Evolutionary conservation across 2,329 filamentous ascomycete species (phyloP).

Genomic region (Ophiostoma sp.): DNA sequence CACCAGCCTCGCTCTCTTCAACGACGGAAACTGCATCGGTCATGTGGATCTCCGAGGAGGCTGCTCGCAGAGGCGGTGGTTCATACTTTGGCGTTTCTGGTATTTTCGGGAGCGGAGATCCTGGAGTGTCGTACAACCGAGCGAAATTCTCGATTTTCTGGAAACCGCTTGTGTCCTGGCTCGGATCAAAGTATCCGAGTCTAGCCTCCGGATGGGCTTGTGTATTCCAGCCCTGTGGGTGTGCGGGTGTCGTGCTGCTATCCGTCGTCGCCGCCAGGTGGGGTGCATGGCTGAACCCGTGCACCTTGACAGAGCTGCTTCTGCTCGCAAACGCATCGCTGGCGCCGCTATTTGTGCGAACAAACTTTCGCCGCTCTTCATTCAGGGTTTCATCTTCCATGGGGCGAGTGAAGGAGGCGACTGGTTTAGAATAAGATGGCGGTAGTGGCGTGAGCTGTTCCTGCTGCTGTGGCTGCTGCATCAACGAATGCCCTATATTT

Average conservation of each 20-base stretch:
- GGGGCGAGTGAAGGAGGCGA: not conserved
- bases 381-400: not conserved
- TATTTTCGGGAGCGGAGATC: not conserved
- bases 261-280: not conserved
- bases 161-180: not conserved
- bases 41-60: not conserved
- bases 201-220: not conserved
- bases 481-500: not conserved
- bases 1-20: not conserved
- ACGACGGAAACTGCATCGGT: not conserved
- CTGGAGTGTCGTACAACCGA: not conserved
- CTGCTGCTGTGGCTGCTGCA: not conserved
- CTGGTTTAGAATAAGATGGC: not conserved
- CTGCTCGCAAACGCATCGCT: not conserved
- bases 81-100: not conserved
- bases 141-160: not conserved
- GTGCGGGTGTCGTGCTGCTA: not conserved
- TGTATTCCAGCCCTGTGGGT: not conserved
- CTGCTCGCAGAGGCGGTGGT: not conserved
- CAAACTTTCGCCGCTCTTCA: not conserved
- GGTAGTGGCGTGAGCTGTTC: not conserved
- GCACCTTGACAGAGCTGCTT: conserved; percentile 1
- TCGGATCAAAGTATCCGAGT: not conserved
- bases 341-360: not conserved
- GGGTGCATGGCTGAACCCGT: not conserved